Percentiles rank a stretch among this genome's conserved stretches.
These are phyloP conservation scores for Ceratobasidium sp. DNA, from an alignment of 1,284 basidiomycete genomes.

Conservation along the genomic window DNA sequence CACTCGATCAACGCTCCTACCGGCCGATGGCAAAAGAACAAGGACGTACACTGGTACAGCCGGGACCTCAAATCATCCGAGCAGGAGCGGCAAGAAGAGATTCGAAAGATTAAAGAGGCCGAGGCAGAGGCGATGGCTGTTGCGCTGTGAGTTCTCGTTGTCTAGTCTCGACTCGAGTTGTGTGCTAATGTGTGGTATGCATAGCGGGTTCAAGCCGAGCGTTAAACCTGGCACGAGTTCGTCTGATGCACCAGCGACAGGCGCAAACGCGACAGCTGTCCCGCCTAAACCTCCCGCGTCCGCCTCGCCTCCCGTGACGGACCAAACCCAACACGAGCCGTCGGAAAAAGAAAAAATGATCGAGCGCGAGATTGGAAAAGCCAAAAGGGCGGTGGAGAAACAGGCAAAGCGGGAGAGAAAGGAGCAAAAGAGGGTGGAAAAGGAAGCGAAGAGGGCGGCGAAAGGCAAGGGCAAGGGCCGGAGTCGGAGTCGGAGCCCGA, in stretches of 20 bases:
- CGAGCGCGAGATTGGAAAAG: constrained; percentile 55
- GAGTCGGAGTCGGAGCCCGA: neutral
- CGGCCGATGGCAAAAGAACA: constrained; percentile 95
- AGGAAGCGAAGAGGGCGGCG: constrained; percentile 68
- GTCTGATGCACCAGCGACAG: constrained; percentile 28
- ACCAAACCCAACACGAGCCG: neutral
- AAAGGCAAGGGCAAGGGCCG: constrained; percentile 64
- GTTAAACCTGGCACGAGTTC: constrained; percentile 42
- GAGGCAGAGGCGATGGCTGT: constrained; percentile 88
- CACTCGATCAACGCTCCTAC: constrained; percentile 93
- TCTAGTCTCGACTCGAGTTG: neutral
- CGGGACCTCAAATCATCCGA: constrained; percentile 68
- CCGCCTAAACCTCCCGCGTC: constrained; percentile 46
- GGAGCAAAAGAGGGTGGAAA: constrained; percentile 63
- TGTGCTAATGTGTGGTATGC: constrained; percentile 31
- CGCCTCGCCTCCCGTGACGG: constrained; percentile 49
- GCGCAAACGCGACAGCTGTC: constrained; percentile 34
- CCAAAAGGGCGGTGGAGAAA: constrained; percentile 55
- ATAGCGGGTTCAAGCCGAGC: constrained; percentile 56
- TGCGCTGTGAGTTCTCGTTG: constrained; percentile 72
- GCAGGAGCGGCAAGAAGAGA: constrained; percentile 73
- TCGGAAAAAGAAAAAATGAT: constrained; percentile 53
- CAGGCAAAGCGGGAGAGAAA: constrained; percentile 59
- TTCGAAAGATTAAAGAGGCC: constrained; percentile 82
- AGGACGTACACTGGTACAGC: constrained; percentile 93